phyloP scores from a whole-genome alignment of 2,329 filamentous ascomycete species.

The Exophiala dermatitidis region DNA sequence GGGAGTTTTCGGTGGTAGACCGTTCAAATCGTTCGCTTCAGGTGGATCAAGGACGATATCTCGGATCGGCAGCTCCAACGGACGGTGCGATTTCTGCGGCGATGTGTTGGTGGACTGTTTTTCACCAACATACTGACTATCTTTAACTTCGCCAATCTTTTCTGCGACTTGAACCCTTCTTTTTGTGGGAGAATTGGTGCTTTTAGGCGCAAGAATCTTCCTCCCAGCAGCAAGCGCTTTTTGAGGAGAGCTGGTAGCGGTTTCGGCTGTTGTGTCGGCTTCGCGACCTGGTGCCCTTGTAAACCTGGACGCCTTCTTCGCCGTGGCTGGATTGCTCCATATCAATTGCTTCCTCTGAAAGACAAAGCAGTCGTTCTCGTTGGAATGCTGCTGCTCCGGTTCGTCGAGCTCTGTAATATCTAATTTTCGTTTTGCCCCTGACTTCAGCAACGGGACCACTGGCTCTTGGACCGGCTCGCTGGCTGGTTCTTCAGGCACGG shows the following conservation, averaged over 20 bases:
- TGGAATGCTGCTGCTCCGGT: conserved; percentile 4
- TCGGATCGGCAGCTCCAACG: not conserved
- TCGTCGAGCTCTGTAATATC: conserved; percentile 23
- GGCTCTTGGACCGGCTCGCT: not conserved
- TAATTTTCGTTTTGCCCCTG: conserved; percentile 26
- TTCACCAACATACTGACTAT: conserved; percentile 4
- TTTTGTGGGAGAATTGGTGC: conserved; percentile 27
- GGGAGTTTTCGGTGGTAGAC: conserved; percentile 24
- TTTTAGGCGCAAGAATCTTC: conserved; percentile 26
- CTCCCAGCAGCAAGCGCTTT: conserved; percentile 9
- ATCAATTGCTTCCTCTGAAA: conserved; percentile 21
- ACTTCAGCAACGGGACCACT: conserved; percentile 14
- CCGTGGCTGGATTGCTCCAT: conserved; percentile 4
- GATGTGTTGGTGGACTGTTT: not conserved
- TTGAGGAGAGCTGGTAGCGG: conserved; percentile 12
- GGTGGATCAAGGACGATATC: not conserved
- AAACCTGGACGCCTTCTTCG: conserved; percentile 24
- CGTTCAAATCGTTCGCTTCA: not conserved
- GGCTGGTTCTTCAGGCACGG: not conserved
- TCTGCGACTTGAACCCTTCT: conserved; percentile 16
- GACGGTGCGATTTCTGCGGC: conserved; percentile 6
- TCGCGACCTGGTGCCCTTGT: conserved; percentile 20
- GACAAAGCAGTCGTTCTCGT: conserved; percentile 22
- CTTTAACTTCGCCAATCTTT: conserved; percentile 8
- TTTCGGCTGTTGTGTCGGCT: conserved; percentile 4